A percentile compares a stretch with the other conserved stretches of the same genome.
phyloP scores from a whole-genome alignment of 108 stramenopile genomes.

The Fistulifera pelliculosa region DNA sequence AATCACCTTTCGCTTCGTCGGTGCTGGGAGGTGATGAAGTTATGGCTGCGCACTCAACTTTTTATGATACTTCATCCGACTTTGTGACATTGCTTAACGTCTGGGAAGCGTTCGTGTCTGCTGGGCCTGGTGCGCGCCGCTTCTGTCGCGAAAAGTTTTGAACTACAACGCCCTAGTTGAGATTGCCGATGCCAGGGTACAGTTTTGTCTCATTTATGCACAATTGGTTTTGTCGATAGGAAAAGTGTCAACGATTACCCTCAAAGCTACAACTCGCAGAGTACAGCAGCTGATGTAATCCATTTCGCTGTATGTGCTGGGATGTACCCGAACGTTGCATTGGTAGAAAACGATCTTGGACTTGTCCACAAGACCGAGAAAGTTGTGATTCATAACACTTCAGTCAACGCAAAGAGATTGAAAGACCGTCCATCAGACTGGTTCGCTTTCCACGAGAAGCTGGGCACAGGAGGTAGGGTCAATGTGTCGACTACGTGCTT shows the following conservation, averaged over 20 bases:
- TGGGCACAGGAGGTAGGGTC: slow-evolving; percentile 50
- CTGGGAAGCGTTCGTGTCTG: slow-evolving; percentile 55
- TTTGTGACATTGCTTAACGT: slow-evolving; percentile 84
- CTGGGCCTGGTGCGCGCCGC: slow-evolving; percentile 24
- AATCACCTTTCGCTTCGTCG: slow-evolving; percentile 72
- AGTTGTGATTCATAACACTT: slow-evolving; percentile 49
- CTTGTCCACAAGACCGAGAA: slow-evolving; percentile 45
- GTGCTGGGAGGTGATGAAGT: slow-evolving; percentile 55
- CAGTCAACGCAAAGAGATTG: slow-evolving; percentile 31
- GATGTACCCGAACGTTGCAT: slow-evolving; percentile 87
- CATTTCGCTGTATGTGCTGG: slow-evolving; percentile 89
- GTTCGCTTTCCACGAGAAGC: slow-evolving; percentile 69
- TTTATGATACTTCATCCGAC: slow-evolving; percentile 66
- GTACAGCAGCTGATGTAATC: slow-evolving; percentile 25
- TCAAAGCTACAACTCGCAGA: not conserved
- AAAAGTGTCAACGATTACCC: not conserved
- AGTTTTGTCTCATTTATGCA: slow-evolving; percentile 68
- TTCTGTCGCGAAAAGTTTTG: slow-evolving; percentile 71
- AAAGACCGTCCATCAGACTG: slow-evolving; percentile 20
- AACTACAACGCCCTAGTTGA: slow-evolving; percentile 56
- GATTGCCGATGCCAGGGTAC: slow-evolving; percentile 61
- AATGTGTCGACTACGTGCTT: slow-evolving; percentile 52
- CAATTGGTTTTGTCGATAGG: slow-evolving; percentile 71
- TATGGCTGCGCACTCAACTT: slow-evolving; percentile 56
- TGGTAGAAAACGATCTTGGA: slow-evolving; percentile 21